These are phyloP conservation scores for Grigorovia yakushimaensis DNA, from an alignment of 805 yeast species.

Conservation along the genomic window DNA sequence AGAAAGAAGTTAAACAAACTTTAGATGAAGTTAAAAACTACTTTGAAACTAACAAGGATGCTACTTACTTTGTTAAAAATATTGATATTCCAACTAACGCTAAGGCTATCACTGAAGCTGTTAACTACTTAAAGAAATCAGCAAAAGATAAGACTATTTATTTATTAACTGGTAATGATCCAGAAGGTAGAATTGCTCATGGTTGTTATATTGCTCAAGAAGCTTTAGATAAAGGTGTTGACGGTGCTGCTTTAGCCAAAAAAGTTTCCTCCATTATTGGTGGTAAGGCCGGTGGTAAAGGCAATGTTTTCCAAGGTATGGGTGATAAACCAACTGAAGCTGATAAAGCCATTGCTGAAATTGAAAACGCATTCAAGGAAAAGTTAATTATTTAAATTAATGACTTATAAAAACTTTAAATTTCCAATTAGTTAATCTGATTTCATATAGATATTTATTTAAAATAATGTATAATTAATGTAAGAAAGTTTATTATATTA, in stretches of 20 bases:
- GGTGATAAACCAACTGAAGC: conserved; percentile 73
- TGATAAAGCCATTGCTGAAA: conserved; percentile 62
- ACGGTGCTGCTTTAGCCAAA: conserved; percentile 66
- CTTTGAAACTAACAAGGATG: conserved; percentile 44
- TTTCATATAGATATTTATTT: too few relatives aligned
- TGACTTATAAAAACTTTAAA: not conserved
- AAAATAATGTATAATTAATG: not conserved
- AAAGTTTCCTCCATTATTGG: conserved; percentile 70
- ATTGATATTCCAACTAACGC: conserved; percentile 72
- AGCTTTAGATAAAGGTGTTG: conserved; percentile 58
- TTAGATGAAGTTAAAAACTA: conserved; percentile 65
- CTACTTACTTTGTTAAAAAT: conserved; percentile 56
- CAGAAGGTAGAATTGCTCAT: conserved; percentile 76
- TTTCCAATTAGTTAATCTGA: not conserved
- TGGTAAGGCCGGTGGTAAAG: conserved; percentile 98
- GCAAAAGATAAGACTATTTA: conserved; percentile 67
- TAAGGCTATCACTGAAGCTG: conserved; percentile 89
- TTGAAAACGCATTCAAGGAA: conserved; percentile 49
- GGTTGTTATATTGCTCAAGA: conserved; percentile 80
- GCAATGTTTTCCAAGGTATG: conserved; percentile 92
- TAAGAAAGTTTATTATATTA: not conserved
- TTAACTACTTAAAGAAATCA: conserved; percentile 70
- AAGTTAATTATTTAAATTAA: conserved; percentile 33
- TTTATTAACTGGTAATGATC: conserved; percentile 60
- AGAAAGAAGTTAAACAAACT: conserved; percentile 76